Conservation (phyloP, 495 filamentous ascomycete species). For the Penicillium robsamsonii region DNA sequence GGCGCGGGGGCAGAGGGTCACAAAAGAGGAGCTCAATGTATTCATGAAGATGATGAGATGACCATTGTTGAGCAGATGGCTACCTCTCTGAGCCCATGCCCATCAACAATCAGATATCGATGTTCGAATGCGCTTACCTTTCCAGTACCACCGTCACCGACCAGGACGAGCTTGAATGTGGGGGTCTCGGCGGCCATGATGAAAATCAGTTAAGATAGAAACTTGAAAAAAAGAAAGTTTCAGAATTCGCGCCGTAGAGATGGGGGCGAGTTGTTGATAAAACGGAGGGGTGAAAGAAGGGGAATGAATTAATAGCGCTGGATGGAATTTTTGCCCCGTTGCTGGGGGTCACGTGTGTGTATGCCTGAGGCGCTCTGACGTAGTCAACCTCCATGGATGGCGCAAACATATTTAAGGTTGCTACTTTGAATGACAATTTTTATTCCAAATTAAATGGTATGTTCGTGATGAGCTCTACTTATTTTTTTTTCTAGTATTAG, state of each 20-base stretch:
- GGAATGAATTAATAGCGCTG: conserved; percentile 30
- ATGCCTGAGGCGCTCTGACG: conserved; percentile 34
- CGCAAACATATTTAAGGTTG: background rate
- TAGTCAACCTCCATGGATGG: conserved; percentile 16
- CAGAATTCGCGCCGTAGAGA: conserved; percentile 4
- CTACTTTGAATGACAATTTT: background rate
- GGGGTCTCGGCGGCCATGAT: conserved; percentile 64
- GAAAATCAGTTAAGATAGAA: conserved; percentile 21
- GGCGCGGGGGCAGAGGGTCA: conserved; percentile 28
- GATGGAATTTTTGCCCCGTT: conserved; percentile 51
- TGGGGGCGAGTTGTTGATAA: conserved; percentile 22
- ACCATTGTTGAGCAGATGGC: conserved; percentile 1
- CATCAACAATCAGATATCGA: conserved; percentile 9
- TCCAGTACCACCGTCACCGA: conserved; percentile 99
- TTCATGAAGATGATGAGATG: conserved; percentile 1
- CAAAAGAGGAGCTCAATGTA: conserved; percentile 5
- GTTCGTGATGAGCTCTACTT: background rate
- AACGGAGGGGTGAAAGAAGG: conserved; percentile 23
- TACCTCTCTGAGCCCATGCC: background rate
- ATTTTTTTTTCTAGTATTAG: background rate
- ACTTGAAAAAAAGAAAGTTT: conserved; percentile 5
- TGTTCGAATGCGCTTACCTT: conserved; percentile 66
- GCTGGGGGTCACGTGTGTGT: conserved; percentile 39
- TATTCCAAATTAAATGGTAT: background rate
- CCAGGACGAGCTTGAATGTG: conserved; percentile 99